Evolutionary conservation across 2,329 filamentous ascomycete species (phyloP).

Genomic region (Fusarium buxicola): DNA sequence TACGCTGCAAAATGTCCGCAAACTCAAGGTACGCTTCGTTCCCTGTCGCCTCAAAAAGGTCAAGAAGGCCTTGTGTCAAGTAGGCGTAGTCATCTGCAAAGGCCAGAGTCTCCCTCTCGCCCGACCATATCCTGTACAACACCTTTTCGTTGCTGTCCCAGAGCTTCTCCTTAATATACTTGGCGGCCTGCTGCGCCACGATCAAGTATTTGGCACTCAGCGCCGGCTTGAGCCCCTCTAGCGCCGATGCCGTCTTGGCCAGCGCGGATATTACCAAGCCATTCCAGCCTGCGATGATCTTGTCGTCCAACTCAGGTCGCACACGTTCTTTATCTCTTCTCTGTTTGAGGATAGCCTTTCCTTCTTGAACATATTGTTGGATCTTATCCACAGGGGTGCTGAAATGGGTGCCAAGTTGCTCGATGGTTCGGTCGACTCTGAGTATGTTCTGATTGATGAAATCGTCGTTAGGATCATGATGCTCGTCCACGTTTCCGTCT

Average conservation of each 20-base stretch:
- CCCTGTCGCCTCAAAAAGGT: slow-evolving; percentile 85
- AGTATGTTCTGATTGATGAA: slow-evolving; percentile 95
- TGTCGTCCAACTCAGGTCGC: slow-evolving; percentile 84
- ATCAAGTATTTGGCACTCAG: slow-evolving; percentile 70
- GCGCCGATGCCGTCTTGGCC: slow-evolving; percentile 76
- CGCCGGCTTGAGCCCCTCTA: slow-evolving; percentile 69
- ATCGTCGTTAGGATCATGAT: slow-evolving; percentile 91
- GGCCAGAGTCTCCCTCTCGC: slow-evolving; percentile 72
- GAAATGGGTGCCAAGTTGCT: slow-evolving; percentile 79
- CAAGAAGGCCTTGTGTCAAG: slow-evolving; percentile 82
- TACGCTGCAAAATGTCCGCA: slow-evolving; percentile 83
- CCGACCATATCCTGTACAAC: slow-evolving; percentile 80
- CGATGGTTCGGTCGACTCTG: slow-evolving; percentile 73
- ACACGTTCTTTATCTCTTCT: slow-evolving; percentile 81
- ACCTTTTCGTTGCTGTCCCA: slow-evolving; percentile 73
- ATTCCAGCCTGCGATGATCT: slow-evolving; percentile 89
- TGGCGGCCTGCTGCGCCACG: slow-evolving; percentile 75
- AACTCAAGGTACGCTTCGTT: slow-evolving; percentile 81
- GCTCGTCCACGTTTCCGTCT: slow-evolving; percentile 85
- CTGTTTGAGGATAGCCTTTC: slow-evolving; percentile 74
- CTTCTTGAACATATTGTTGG: slow-evolving; percentile 72
- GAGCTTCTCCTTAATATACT: slow-evolving; percentile 78
- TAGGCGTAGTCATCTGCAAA: slow-evolving; percentile 98
- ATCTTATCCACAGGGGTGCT: slow-evolving; percentile 77
- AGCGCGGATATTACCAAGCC: slow-evolving; percentile 87